Evolutionary conservation across 164 flowering plant genomes (phyloP).

Genomic region (Chimonanthus praecox): DNA sequence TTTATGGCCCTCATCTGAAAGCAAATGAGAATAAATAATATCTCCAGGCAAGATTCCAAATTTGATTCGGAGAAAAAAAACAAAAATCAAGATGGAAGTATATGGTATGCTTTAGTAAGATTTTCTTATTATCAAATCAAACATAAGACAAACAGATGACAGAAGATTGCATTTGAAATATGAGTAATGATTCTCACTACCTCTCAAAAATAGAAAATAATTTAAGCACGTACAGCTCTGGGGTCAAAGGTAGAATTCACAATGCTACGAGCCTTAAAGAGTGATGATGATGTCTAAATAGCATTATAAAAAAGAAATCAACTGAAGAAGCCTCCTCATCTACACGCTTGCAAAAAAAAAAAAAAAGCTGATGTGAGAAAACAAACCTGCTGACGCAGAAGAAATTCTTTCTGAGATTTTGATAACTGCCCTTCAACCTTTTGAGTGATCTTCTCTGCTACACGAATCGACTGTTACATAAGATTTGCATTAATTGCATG

Average conservation of each 20-base stretch:
- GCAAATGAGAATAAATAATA: not conserved
- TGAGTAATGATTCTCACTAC: no score
- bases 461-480: constrained; percentile 83
- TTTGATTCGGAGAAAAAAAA: no score
- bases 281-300: no score
- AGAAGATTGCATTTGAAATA: no score
- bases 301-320: no score
- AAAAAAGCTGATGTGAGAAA: constrained; percentile 9
- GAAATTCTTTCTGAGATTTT: constrained; percentile 96
- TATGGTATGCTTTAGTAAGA: no score
- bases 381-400: constrained; percentile 96
- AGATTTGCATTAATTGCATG: constrained; percentile 8
- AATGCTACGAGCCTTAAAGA: no score
- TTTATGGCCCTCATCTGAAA: constrained; percentile 97
- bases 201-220: not conserved
- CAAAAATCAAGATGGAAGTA: no score
- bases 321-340: no score
- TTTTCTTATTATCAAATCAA: no score
- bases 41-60: not conserved
- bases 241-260: no score
- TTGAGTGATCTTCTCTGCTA: constrained; percentile 97
- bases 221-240: not conserved
- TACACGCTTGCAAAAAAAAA: not conserved
- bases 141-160: no score
- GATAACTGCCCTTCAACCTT: constrained; percentile 99